These are phyloP conservation scores for Apiospora marii DNA, from an alignment of 2,329 filamentous ascomycete species.

Conservation along the genomic window DNA sequence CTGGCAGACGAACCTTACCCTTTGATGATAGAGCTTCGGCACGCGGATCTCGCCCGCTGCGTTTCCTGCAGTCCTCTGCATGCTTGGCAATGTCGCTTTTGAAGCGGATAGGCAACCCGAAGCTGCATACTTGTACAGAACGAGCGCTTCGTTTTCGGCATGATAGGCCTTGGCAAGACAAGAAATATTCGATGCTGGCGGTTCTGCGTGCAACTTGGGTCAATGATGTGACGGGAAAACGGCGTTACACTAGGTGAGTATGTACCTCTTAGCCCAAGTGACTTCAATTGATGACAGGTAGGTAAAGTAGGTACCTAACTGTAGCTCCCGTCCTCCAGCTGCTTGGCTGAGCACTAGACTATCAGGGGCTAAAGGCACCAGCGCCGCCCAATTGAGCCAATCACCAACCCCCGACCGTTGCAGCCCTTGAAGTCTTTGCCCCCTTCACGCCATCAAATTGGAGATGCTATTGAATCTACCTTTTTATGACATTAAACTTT, in stretches of 20 bases:
- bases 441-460: background rate
- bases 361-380: background rate
- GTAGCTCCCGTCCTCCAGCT: background rate
- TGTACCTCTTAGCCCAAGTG: background rate
- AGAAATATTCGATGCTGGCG: no score
- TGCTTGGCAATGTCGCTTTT: background rate
- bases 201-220: background rate
- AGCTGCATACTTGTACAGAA: background rate
- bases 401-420: background rate
- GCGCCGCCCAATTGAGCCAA: background rate
- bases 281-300: no score
- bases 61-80: background rate
- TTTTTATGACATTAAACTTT: background rate
- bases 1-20: background rate
- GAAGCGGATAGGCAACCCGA: background rate
- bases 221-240: background rate
- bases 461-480: background rate
- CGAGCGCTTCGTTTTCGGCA: background rate
- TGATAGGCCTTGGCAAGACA: no score
- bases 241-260: background rate
- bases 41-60: slow-evolving; percentile 1
- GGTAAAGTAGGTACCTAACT: no score
- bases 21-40: background rate
- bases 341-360: background rate
- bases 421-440: background rate